A percentile compares a stretch with the other conserved stretches of the same genome.
phyloP scores from a whole-genome alignment of 1,284 basidiomycete species.

The Phenoliferia sp. region DNA sequence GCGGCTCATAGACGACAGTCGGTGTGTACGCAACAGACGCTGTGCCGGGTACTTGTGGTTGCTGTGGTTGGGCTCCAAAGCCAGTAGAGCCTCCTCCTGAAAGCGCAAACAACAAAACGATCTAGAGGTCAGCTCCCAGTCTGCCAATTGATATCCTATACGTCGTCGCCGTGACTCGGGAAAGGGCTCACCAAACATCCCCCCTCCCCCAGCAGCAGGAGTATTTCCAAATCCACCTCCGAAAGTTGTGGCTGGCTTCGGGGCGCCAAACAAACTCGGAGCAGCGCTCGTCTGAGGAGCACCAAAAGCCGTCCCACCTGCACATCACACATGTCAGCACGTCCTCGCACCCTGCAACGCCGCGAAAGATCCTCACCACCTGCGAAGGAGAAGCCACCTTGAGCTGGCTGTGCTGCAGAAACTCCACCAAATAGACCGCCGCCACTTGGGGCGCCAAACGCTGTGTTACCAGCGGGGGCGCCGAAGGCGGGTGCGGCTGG shows the following conservation, averaged over 20 bases:
- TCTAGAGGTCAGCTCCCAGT: not conserved
- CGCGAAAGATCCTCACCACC: not conserved
- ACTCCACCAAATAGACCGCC: conserved; percentile 22
- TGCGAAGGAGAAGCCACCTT: conserved; percentile 28
- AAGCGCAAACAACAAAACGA: too few species aligned
- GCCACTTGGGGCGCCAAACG: conserved; percentile 5
- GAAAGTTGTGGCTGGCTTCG: conserved; percentile 30
- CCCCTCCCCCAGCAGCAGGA: conserved; percentile 13
- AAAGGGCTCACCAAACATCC: conserved; percentile 28
- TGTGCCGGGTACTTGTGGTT: conserved; percentile 9
- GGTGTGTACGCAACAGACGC: conserved; percentile 23
- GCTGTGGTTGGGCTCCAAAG: conserved; percentile 2
- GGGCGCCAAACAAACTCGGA: conserved; percentile 24
- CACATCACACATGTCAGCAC: not conserved
- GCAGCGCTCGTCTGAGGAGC: conserved; percentile 4
- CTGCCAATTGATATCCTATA: not conserved
- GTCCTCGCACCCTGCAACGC: not conserved
- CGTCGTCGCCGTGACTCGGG: conserved; percentile 1
- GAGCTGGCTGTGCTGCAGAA: conserved; percentile 1
- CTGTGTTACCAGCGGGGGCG: not conserved
- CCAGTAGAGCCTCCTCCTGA: conserved; percentile 9
- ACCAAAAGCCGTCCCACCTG: conserved; percentile 20
- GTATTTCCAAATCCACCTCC: conserved; percentile 21
- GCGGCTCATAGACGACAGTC: conserved; percentile 29
- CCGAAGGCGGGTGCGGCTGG: conserved; percentile 18